Evolutionary conservation across 2,329 filamentous ascomycete species (phyloP), one percentile per base, ranked within the genome.

Genomic region (Lasiodiplodia hormozganensis): DNA sequence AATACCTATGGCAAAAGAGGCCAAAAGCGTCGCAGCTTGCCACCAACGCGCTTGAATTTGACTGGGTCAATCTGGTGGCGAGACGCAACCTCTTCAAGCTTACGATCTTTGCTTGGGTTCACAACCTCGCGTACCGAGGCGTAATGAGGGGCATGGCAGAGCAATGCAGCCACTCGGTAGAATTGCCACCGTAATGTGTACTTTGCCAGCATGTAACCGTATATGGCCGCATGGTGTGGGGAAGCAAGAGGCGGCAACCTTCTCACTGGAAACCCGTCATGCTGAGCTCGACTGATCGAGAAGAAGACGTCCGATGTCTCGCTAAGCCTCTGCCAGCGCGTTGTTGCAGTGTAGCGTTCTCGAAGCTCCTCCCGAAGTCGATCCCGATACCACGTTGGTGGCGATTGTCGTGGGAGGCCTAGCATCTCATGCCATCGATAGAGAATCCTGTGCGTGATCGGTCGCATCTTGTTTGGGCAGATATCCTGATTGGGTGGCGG

Each of bases 161-260:
- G 65, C 4, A 69, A 69, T 6, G 81, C 80, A 10, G 77, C 77
- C 1, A 72, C 70, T 38, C 76, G 77, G 69, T 82, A 84, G 69
- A 84, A 83, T 12, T 68, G 66, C 78, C 80, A 84, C 21, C 82
- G 76, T 8, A 76, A 78, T 0, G 80, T 82, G 69, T 77, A 83
- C 70, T 84, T 84, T n/a, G 73, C 74, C 2, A 84, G 7, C 77
- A 84, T 81, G 71, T 84, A 84, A 1, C 69, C 70, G 68, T 82
- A 82, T 1, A 81, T 73, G 54, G 38, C 12, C 38, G 38, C 38
- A 12, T 40, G 12, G 38, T 14, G 38, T 12, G 43, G 70, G 21
- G 67, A 79, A 74, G 7, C 70, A 66, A 34, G 51, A 8, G 18
- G 64, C 54, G 77, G 76, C 31, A 80, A 56, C 8, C 62, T 70